phyloP scores from a whole-genome alignment of 495 filamentous ascomycete species.

The Amniculicola lignicola region DNA sequence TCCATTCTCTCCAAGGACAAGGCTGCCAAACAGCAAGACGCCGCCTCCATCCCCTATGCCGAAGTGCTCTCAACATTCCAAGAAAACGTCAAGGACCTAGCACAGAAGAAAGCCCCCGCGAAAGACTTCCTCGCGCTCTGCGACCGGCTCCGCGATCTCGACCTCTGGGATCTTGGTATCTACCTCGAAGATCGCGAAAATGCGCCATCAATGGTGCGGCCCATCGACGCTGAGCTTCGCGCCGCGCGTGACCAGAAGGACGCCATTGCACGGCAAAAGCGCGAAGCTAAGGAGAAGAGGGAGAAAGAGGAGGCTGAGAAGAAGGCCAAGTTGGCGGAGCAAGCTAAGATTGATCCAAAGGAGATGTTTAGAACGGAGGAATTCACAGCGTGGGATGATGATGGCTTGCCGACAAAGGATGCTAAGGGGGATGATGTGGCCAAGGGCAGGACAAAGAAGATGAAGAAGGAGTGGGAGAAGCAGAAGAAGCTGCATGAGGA shows the following conservation, averaged over 20 bases:
- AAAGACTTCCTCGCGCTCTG: slow-evolving; percentile 54
- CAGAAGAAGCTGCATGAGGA: slow-evolving; percentile 84
- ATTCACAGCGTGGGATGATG: slow-evolving; percentile 78
- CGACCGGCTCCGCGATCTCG: slow-evolving; percentile 66
- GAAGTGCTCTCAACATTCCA: slow-evolving; percentile 40
- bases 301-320: slow-evolving; percentile 53
- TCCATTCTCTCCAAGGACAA: slow-evolving; percentile 26
- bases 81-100: slow-evolving; percentile 32
- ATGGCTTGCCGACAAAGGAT: slow-evolving; percentile 78
- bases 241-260: slow-evolving; percentile 71
- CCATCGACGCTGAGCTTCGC: slow-evolving; percentile 68
- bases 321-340: slow-evolving; percentile 58
- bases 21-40: slow-evolving; percentile 16
- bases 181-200: slow-evolving; percentile 83
- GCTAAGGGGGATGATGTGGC: slow-evolving; percentile 73
- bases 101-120: slow-evolving; percentile 32
- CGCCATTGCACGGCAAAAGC: slow-evolving; percentile 52
- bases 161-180: slow-evolving; percentile 74
- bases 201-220: slow-evolving; percentile 74
- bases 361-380: slow-evolving; percentile 57
- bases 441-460: slow-evolving; percentile 77
- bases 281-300: slow-evolving; percentile 60
- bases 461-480: slow-evolving; percentile 87
- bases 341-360: slow-evolving; percentile 59
- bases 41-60: slow-evolving; percentile 33